A percentile compares a stretch with the other conserved stretches of the same genome.
Conservation (phyloP, 2,329 filamentous ascomycete genomes). For the Geoglossum cookeanum region DNA sequence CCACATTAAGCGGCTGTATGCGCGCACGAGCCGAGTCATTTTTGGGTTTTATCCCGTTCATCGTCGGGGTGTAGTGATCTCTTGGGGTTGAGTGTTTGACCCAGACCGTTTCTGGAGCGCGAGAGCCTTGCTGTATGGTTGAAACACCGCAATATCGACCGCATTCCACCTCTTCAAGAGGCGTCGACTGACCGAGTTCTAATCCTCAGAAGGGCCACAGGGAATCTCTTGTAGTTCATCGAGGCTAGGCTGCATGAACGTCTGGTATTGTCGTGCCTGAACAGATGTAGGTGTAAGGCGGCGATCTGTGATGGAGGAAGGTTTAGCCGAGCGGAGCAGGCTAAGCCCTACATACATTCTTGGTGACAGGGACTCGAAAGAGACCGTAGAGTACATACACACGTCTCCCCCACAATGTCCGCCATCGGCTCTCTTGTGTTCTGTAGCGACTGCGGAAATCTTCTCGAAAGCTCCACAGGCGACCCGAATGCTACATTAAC, state of each 20-base stretch:
- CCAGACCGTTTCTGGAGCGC: neutral
- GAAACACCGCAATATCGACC: neutral
- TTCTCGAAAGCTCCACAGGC: conserved; percentile 64
- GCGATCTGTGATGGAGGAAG: neutral
- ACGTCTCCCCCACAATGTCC: conserved; percentile 41
- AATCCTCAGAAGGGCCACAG: neutral
- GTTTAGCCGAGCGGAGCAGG: neutral
- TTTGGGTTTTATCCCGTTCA: conserved; percentile 12
- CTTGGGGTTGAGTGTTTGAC: conserved; percentile 16
- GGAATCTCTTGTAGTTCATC: neutral
- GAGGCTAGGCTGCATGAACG: neutral
- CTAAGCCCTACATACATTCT: neutral
- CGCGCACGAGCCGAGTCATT: neutral
- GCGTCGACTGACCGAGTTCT: neutral
- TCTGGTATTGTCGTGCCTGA: neutral
- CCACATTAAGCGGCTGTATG: conserved; percentile 31
- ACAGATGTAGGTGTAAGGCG: neutral
- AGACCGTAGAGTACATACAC: neutral
- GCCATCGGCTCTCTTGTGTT: conserved; percentile 83
- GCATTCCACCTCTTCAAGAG: neutral
- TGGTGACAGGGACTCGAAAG: neutral
- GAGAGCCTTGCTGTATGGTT: conserved; percentile 3
- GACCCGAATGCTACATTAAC: conserved; percentile 54
- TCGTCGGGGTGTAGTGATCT: conserved; percentile 9
- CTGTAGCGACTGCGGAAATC: conserved; percentile 80